phyloP scores from a whole-genome alignment of 371 early-diverging fungal species.

The Lichtheimia corymbifera region DNA sequence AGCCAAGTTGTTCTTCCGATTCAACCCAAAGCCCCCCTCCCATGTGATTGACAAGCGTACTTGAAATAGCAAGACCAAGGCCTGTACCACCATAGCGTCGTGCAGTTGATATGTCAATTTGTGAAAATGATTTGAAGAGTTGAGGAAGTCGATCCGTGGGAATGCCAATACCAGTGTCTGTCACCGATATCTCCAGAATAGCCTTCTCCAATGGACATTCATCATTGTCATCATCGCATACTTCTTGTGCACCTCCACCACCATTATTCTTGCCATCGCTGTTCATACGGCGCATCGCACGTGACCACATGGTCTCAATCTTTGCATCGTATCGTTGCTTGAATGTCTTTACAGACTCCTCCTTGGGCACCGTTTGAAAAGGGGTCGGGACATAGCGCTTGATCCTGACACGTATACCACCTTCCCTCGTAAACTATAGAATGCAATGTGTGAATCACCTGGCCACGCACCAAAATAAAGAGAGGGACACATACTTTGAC shows the following conservation, averaged over 20 bases:
- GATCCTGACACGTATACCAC: conserved; percentile 41
- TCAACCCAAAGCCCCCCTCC: conserved; percentile 66
- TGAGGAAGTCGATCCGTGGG: conserved; percentile 59
- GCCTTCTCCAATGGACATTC: conserved; percentile 37
- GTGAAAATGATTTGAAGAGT: conserved; percentile 61
- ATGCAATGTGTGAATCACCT: neutral
- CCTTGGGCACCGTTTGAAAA: conserved; percentile 16
- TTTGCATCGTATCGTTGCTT: conserved; percentile 64
- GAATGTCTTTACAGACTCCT: conserved; percentile 45
- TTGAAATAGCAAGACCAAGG: conserved; percentile 59
- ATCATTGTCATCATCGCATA: conserved; percentile 21
- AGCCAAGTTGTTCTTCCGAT: conserved; percentile 55
- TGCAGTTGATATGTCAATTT: conserved; percentile 62
- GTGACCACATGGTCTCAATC: conserved; percentile 40
- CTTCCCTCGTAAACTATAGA: conserved; percentile 46
- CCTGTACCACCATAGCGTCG: conserved; percentile 62
- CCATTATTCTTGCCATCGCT: conserved; percentile 4
- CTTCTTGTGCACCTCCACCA: conserved; percentile 10
- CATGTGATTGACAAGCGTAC: conserved; percentile 61
- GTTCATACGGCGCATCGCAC: conserved; percentile 18
- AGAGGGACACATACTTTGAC: conserved; percentile 41
- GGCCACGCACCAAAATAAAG: neutral
- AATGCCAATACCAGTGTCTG: conserved; percentile 63
- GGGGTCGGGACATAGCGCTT: conserved; percentile 34
- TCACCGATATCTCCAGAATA: conserved; percentile 57